Percentiles rank a stretch among this genome's conserved stretches.
phyloP scores from a whole-genome alignment of 1,139 yeast genomes.

The Debaryomyces sp. region DNA sequence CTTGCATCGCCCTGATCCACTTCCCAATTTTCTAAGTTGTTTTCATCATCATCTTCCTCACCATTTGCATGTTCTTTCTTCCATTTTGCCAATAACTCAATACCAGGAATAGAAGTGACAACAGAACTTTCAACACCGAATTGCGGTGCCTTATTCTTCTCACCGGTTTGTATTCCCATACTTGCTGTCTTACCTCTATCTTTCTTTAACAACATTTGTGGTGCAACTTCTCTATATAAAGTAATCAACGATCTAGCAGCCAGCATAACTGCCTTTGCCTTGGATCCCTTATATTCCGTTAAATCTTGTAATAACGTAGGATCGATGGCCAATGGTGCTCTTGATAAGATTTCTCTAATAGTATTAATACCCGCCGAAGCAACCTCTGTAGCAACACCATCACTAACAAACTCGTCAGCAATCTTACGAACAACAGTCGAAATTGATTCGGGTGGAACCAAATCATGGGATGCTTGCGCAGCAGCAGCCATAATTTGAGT shows the following conservation, averaged over 20 bases:
- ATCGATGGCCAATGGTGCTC: constrained; percentile 95
- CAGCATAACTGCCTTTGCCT: constrained; percentile 89
- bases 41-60: constrained; percentile 44
- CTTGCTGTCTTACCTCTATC: constrained; percentile 94
- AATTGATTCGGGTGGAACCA: constrained; percentile 93
- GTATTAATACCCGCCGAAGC: constrained; percentile 98
- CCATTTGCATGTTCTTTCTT: constrained; percentile 61
- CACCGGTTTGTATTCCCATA: constrained; percentile 69
- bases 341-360: constrained; percentile 84
- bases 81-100: constrained; percentile 90
- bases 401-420: constrained; percentile 97
- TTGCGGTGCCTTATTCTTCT: constrained; percentile 50
- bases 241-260: constrained; percentile 92
- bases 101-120: constrained; percentile 78
- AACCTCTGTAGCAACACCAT: constrained; percentile 97
- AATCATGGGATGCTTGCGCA: constrained; percentile 95
- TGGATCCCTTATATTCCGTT: constrained; percentile 87
- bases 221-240: constrained; percentile 90
- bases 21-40: constrained; percentile 45
- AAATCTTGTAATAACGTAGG: constrained; percentile 84
- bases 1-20: constrained; percentile 49
- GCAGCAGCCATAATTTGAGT: constrained; percentile 96
- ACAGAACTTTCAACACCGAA: constrained; percentile 73
- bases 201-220: constrained; percentile 86
- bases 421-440: constrained; percentile 80